phyloP scores from a whole-genome alignment of 331 rosid species.

The Acacia pycnantha region DNA sequence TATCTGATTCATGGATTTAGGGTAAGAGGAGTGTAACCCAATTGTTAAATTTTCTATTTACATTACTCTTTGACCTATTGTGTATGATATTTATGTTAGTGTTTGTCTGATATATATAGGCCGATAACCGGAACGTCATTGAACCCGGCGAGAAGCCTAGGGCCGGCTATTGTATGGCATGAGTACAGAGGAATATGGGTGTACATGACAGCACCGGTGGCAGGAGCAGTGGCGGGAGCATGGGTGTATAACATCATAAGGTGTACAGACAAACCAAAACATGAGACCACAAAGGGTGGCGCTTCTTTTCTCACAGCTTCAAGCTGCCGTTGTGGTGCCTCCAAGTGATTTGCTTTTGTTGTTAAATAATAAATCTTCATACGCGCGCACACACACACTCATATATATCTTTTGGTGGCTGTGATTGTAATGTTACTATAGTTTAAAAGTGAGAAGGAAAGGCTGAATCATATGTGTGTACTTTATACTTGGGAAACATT shows the following conservation, averaged over 20 bases:
- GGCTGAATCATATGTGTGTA: not conserved
- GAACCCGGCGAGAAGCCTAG: constrained; percentile 93
- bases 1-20: not conserved
- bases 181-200: constrained; percentile 69
- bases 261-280: constrained; percentile 55
- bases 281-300: constrained; percentile 59
- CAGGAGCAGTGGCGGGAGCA: constrained; percentile 70
- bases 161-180: constrained; percentile 60
- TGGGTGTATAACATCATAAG: constrained; percentile 64
- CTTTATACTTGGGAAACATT: not conserved
- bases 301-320: constrained; percentile 56
- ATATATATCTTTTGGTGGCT: not conserved
- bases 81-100: not conserved
- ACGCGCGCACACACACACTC: too few species aligned
- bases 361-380: too few species aligned
- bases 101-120: not conserved
- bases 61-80: not conserved
- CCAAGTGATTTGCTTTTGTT: not conserved
- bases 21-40: too few species aligned
- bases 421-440: not conserved
- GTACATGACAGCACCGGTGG: constrained; percentile 47
- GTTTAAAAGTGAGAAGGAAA: not conserved
- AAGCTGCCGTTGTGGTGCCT: not conserved
- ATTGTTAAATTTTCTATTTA: not conserved
- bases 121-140: constrained; percentile 66